phyloP scores from a whole-genome alignment of 1,284 basidiomycete genomes.

The Golubevia sp. region DNA sequence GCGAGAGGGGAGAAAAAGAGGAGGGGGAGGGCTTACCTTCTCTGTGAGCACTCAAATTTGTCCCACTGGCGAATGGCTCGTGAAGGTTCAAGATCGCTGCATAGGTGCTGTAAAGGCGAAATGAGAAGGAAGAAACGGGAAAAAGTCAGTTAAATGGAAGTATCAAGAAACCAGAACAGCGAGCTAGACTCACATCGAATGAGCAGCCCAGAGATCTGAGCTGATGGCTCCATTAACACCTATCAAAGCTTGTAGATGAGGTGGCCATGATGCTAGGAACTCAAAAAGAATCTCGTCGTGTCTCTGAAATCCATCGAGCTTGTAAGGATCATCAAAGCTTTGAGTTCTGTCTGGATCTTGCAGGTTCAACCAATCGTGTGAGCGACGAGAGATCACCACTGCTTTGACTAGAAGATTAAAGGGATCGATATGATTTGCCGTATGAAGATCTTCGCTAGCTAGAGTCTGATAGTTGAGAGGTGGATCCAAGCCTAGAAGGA shows the following conservation, averaged over 20 bases:
- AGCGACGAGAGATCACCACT: not conserved
- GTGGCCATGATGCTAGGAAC: not conserved
- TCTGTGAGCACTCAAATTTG: slow-evolving; percentile 4
- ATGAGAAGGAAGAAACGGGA: too few species aligned
- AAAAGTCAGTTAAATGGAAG: too few species aligned
- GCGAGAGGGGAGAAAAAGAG: not conserved
- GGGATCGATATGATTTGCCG: slow-evolving; percentile 14
- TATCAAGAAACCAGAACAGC: too few species aligned
- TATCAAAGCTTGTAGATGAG: not conserved
- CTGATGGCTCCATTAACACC: not conserved
- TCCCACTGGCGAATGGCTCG: slow-evolving; percentile 13
- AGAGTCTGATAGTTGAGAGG: slow-evolving; percentile 12
- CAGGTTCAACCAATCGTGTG: not conserved
- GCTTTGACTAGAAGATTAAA: slow-evolving; percentile 21
- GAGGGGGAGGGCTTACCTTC: not conserved
- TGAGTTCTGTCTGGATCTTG: not conserved
- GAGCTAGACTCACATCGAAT: too few species aligned
- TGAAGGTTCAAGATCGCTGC: slow-evolving; percentile 11
- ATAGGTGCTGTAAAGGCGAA: too few species aligned
- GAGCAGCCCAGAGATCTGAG: not conserved
- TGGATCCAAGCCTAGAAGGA: slow-evolving; percentile 8
- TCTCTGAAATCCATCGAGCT: not conserved
- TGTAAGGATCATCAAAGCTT: not conserved
- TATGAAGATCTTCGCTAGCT: slow-evolving; percentile 12
- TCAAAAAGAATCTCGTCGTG: not conserved